Conservation (phyloP, 345 rosid species). For the Noccaea caerulescens region DNA sequence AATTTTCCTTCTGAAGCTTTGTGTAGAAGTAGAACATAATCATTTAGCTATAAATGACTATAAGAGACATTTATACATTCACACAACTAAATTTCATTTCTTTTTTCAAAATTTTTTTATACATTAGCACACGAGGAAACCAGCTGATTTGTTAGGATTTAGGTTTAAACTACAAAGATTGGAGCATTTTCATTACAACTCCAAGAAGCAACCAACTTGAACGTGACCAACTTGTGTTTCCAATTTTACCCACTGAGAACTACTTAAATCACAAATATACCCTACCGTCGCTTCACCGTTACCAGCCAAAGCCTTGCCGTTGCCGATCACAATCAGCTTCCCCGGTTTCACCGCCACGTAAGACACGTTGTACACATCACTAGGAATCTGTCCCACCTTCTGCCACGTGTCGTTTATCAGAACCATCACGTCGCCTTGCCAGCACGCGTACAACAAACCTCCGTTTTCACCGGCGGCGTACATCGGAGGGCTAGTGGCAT, state of each 20-base stretch:
- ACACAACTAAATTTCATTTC: neutral
- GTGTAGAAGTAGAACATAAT: neutral
- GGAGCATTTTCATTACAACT: slow-evolving; percentile 42
- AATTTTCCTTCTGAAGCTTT: neutral
- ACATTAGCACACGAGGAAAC: neutral
- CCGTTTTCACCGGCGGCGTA: slow-evolving; percentile 41
- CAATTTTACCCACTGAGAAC: slow-evolving; percentile 51
- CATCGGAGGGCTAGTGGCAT: slow-evolving; percentile 46
- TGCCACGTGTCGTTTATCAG: slow-evolving; percentile 50
- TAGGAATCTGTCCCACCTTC: slow-evolving; percentile 52
- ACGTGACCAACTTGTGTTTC: slow-evolving; percentile 58
- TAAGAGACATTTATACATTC: neutral
- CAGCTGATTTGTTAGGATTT: slow-evolving; percentile 19
- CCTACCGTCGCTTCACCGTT: slow-evolving; percentile 28
- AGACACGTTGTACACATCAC: slow-evolving; percentile 49
- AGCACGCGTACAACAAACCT: slow-evolving; percentile 49
- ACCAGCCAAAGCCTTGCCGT: slow-evolving; percentile 44
- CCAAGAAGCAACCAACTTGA: slow-evolving; percentile 66
- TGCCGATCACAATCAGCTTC: slow-evolving; percentile 66
- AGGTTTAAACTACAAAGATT: slow-evolving; percentile 23
- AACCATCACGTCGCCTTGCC: slow-evolving; percentile 47
- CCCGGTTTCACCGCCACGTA: slow-evolving; percentile 51
- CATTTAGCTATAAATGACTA: neutral
- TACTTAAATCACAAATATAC: slow-evolving; percentile 34
- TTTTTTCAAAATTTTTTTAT: too few species aligned